phyloP scores from a whole-genome alignment of 768 basidiomycete genomes.

The Naganishia antarctica region DNA sequence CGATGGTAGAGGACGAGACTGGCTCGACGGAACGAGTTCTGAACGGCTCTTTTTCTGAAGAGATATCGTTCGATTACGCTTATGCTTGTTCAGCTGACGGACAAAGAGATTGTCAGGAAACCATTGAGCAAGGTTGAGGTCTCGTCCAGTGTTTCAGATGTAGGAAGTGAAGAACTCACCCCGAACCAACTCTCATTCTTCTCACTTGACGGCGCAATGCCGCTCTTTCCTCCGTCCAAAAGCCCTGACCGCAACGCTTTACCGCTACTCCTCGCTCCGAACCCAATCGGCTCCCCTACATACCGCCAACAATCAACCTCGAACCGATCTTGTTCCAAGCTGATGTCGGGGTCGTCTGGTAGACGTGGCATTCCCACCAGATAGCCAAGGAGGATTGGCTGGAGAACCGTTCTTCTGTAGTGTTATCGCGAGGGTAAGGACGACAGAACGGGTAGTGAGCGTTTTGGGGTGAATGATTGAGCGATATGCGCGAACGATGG shows the following conservation, averaged over 20 bases:
- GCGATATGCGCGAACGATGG: no score
- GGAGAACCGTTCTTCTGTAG: no score
- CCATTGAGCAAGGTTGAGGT: no score
- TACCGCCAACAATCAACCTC: constrained; percentile 16
- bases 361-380: background rate
- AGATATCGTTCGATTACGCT: constrained; percentile 8
- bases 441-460: no score
- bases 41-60: constrained; percentile 8
- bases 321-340: constrained; percentile 13
- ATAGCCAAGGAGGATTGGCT: no score
- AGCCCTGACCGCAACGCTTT: background rate
- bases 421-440: no score
- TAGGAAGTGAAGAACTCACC: background rate
- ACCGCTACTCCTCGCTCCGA: background rate
- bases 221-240: background rate
- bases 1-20: background rate
- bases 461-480: no score
- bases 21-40: background rate
- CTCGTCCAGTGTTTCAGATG: background rate
- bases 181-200: constrained; percentile 16
- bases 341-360: background rate
- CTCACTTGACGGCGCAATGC: background rate
- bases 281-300: background rate
- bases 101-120: no score
- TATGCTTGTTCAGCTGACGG: constrained; percentile 7